phyloP scores from a whole-genome alignment of 257 asterid genomes.

The Capsicum pubescens region DNA sequence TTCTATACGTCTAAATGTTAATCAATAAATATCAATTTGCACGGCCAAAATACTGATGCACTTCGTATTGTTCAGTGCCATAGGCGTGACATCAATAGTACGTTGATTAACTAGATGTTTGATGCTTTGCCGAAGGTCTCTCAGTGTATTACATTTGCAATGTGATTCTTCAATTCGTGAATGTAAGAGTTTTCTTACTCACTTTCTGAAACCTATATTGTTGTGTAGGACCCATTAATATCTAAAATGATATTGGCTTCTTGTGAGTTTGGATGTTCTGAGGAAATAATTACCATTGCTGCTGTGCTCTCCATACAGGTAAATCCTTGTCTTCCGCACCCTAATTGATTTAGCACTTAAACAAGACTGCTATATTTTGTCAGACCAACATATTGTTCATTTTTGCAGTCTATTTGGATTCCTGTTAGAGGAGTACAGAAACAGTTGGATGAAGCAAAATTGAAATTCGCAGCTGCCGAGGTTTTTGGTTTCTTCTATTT shows the following conservation, averaged over 20 bases:
- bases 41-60: neutral
- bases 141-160: neutral
- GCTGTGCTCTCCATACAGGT: conserved; percentile 96
- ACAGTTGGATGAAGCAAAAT: conserved; percentile 86
- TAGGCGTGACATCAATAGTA: neutral
- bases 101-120: conserved; percentile 19
- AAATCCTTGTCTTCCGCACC: neutral
- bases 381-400: neutral
- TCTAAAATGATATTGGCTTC: conserved; percentile 93
- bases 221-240: conserved; percentile 82
- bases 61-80: neutral
- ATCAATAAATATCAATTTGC: neutral
- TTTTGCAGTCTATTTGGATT: conserved; percentile 85
- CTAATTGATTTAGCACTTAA: conserved; percentile 5
- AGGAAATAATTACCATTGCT: conserved; percentile 89
- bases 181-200: neutral
- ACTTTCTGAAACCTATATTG: conserved; percentile 12
- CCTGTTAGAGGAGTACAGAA: conserved; percentile 77
- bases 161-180: neutral
- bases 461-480: conserved; percentile 98
- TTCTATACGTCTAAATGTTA: neutral
- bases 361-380: neutral
- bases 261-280: conserved; percentile 78
- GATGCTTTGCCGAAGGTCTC: neutral
- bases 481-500: conserved; percentile 42